Evolutionary conservation across 2,329 filamentous ascomycete species (phyloP).

Genomic region (Talaromyces marneffei): DNA sequence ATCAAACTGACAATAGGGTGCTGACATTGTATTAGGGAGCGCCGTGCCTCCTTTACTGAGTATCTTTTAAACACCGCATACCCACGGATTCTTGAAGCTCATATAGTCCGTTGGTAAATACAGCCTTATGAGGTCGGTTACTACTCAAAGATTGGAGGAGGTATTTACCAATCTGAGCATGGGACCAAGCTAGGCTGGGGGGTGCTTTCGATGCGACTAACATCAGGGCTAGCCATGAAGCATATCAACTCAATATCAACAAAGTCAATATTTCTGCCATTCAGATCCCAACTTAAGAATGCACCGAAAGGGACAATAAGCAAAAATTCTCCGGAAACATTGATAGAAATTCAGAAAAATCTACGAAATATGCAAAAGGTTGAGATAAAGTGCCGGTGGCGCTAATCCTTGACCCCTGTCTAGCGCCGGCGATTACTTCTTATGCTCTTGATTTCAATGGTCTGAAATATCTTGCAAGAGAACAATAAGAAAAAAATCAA

Average conservation of each 20-base stretch:
- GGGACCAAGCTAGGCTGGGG: background rate
- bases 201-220: background rate
- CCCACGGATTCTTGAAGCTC: too few relatives aligned
- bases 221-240: background rate
- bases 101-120: background rate
- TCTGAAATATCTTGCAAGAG: background rate
- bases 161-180: background rate
- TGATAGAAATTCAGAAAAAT: background rate
- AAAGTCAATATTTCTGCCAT: background rate
- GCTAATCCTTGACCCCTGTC: background rate
- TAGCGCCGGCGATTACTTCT: background rate
- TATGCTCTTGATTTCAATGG: background rate
- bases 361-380: background rate
- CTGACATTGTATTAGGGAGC: too few relatives aligned
- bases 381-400: background rate
- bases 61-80: too few relatives aligned
- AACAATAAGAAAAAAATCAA: background rate
- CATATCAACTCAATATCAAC: background rate
- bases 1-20: too few relatives aligned
- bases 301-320: background rate
- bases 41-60: too few relatives aligned
- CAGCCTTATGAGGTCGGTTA: background rate
- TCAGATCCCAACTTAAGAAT: background rate
- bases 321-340: background rate
- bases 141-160: background rate